A percentile compares a stretch with the other conserved stretches of the same genome.
Evolutionary conservation across 2,329 filamentous ascomycete species (phyloP).

Genomic region (Aspergillus fructus): DNA sequence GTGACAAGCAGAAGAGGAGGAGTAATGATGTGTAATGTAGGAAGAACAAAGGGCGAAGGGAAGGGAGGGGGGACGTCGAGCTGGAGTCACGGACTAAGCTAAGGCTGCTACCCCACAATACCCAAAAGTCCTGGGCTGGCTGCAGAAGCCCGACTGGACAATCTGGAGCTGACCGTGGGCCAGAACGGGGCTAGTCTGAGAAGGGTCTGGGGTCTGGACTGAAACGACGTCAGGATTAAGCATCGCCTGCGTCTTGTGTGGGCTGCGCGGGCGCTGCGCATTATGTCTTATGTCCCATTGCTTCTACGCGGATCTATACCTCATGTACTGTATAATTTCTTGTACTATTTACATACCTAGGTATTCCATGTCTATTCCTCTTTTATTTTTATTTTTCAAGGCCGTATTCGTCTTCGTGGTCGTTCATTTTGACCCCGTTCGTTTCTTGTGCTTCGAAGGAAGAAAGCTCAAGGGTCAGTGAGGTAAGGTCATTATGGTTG

Average conservation of each 20-base stretch:
- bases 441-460: constrained; percentile 2
- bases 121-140: background rate
- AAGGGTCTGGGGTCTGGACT: background rate
- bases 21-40: background rate
- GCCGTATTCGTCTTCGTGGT: constrained; percentile 6
- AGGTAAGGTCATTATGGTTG: background rate
- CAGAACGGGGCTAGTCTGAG: constrained; percentile 17
- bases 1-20: no score
- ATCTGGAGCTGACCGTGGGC: constrained; percentile 22
- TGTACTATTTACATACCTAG: constrained; percentile 4
- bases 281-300: background rate
- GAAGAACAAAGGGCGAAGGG: constrained; percentile 6
- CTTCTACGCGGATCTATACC: constrained; percentile 3
- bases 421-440: constrained; percentile 4
- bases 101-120: constrained; percentile 16
- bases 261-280: background rate
- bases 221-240: background rate
- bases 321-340: constrained; percentile 9
- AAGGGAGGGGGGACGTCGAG: background rate
- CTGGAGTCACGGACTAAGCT: constrained; percentile 9
- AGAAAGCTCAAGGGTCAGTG: background rate
- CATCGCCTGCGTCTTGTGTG: background rate
- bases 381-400: background rate
- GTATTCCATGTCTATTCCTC: background rate
- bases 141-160: background rate